Conservation (phyloP, 2,329 filamentous ascomycete genomes). For the Trichoderma gracile region DNA sequence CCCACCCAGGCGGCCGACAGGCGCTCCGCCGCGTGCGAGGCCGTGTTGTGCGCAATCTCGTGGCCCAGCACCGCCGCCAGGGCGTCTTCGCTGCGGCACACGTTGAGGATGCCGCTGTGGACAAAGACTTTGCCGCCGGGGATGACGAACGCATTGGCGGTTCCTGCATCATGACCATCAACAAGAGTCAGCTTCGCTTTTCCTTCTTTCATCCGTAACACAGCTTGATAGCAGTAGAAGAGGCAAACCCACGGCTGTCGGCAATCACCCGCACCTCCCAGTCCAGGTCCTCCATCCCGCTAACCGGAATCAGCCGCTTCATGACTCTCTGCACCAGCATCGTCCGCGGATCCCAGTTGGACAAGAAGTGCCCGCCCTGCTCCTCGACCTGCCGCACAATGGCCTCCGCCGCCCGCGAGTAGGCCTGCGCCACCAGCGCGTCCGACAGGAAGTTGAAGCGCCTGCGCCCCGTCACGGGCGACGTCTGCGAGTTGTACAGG, state of each 20-base stretch:
- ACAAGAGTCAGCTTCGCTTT: too few relatives aligned
- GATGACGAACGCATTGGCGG: constrained; percentile 74
- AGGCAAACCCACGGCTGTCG: constrained; percentile 48
- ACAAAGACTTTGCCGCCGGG: constrained; percentile 81
- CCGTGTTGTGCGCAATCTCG: constrained; percentile 76
- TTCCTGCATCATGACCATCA: constrained; percentile 37
- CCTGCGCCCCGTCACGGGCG: constrained; percentile 69
- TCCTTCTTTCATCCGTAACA: too few relatives aligned
- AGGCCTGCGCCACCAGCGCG: constrained; percentile 52
- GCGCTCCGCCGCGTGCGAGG: constrained; percentile 67
- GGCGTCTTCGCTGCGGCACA: constrained; percentile 66
- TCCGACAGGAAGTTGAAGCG: constrained; percentile 70
- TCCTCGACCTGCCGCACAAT: constrained; percentile 57
- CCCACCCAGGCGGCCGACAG: constrained; percentile 55
- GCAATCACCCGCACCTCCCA: constrained; percentile 79
- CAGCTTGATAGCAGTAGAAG: too few relatives aligned
- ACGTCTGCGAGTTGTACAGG: constrained; percentile 67
- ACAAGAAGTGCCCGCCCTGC: constrained; percentile 57
- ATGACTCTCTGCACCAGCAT: constrained; percentile 64
- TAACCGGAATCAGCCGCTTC: constrained; percentile 65
- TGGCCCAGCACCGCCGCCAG: constrained; percentile 76
- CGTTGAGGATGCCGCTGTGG: constrained; percentile 68
- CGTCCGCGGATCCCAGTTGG: constrained; percentile 58
- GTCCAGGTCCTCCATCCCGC: constrained; percentile 56
- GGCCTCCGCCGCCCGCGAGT: constrained; percentile 32